Evolutionary conservation across 371 early-diverging fungal species (phyloP).

Genomic region (Mortierella sp.): DNA sequence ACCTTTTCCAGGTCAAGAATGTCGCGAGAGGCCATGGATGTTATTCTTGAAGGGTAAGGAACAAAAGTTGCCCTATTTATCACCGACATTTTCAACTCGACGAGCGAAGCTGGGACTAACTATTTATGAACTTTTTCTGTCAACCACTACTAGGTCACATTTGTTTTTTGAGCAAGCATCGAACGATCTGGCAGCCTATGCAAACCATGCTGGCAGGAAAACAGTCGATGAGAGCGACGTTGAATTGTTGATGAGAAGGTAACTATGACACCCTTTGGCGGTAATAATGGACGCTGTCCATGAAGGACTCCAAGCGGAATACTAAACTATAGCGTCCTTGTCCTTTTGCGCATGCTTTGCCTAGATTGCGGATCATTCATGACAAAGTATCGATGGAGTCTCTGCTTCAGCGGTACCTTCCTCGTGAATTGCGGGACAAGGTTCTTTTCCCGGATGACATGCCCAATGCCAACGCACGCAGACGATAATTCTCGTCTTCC

Average conservation of each 20-base stretch:
- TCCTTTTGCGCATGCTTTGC: background rate
- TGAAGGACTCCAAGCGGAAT: background rate
- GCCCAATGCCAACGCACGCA: slow-evolving; percentile 22
- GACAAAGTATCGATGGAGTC: slow-evolving; percentile 49
- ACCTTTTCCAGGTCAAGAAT: slow-evolving; percentile 47
- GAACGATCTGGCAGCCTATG: slow-evolving; percentile 54
- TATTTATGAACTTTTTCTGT: background rate
- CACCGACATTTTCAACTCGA: too few relatives aligned
- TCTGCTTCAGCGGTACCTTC: slow-evolving; percentile 48
- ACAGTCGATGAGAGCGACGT: slow-evolving; percentile 57
- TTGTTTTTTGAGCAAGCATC: slow-evolving; percentile 54
- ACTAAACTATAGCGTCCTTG: background rate
- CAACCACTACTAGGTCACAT: slow-evolving; percentile 29
- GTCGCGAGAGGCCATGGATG: slow-evolving; percentile 53
- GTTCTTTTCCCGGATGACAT: slow-evolving; percentile 52
- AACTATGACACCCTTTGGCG: background rate
- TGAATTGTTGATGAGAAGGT: slow-evolving; percentile 55
- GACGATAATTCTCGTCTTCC: slow-evolving; percentile 12
- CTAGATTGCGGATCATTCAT: slow-evolving; percentile 43
- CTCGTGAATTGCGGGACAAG: slow-evolving; percentile 51
- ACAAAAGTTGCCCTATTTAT: background rate
- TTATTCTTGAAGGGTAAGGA: slow-evolving; percentile 52
- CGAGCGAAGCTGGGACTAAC: background rate
- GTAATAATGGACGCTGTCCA: background rate
- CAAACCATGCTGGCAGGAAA: slow-evolving; percentile 48